A percentile compares a stretch with the other conserved stretches of the same genome.
These are phyloP conservation scores for Chalaropsis thielavioides DNA, from an alignment of 2,329 filamentous ascomycete species.

Conservation along the genomic window DNA sequence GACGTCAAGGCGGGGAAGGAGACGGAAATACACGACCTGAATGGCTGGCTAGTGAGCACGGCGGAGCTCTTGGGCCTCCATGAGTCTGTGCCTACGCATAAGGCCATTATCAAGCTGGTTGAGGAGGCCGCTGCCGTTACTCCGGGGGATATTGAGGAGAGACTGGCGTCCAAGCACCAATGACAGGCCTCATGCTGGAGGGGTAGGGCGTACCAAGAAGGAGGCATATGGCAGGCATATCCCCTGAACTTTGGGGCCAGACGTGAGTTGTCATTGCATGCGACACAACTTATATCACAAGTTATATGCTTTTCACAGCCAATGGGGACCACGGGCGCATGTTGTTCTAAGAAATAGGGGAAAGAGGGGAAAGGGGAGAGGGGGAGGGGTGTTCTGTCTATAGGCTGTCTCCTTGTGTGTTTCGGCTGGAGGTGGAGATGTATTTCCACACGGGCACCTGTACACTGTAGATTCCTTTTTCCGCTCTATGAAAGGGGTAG, in stretches of 20 bases:
- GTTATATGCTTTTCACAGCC: not conserved
- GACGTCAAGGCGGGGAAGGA: conserved; percentile 36
- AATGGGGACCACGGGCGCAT: not conserved
- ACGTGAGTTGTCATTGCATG: conserved; percentile 8
- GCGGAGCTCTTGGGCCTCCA: conserved; percentile 27
- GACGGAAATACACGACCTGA: conserved; percentile 45
- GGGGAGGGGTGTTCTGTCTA: not conserved
- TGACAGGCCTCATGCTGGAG: not conserved
- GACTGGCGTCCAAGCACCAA: conserved; percentile 10
- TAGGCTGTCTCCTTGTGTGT: not conserved
- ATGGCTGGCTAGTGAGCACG: conserved; percentile 42
- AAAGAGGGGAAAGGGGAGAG: not conserved
- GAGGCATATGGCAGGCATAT: not conserved
- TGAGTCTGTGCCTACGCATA: conserved; percentile 28
- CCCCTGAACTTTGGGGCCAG: not conserved
- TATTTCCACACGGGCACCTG: not conserved
- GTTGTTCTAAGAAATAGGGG: not conserved
- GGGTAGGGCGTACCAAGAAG: not conserved
- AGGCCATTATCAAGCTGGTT: conserved; percentile 31
- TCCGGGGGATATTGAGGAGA: conserved; percentile 7
- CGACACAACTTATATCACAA: not conserved
- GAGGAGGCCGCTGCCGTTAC: conserved; percentile 22
- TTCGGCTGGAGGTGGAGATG: not conserved
- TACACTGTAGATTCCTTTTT: not conserved
- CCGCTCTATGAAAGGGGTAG: not conserved